Percentiles rank a stretch among this genome's conserved stretches.
Evolutionary conservation across 1,284 basidiomycete species (phyloP).

Genomic region (Cryptococcus deneoformans): DNA sequence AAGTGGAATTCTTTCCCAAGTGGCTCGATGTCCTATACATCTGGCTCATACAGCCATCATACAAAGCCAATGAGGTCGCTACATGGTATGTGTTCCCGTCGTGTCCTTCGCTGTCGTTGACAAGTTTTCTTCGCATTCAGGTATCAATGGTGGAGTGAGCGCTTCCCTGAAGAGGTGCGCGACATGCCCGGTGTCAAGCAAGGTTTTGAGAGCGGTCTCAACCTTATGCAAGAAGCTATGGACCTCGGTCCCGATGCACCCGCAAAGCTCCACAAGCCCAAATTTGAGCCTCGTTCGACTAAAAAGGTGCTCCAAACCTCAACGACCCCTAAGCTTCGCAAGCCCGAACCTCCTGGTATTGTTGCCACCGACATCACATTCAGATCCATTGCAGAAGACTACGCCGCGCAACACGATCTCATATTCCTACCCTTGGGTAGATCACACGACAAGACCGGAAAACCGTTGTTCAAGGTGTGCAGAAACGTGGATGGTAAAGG

Average conservation of each 20-base stretch:
- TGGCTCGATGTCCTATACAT: conserved; percentile 89
- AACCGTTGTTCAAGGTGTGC: conserved; percentile 82
- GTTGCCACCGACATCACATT: conserved; percentile 69
- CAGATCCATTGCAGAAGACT: conserved; percentile 84
- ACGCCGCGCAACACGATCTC: conserved; percentile 75
- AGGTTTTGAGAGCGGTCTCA: conserved; percentile 80
- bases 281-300: conserved; percentile 50
- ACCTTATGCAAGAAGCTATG: conserved; percentile 90
- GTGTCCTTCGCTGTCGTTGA: background rate
- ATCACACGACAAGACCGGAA: conserved; percentile 74
- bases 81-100: conserved; percentile 65
- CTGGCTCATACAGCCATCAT: conserved; percentile 81
- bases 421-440: conserved; percentile 82
- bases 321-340: conserved; percentile 6
- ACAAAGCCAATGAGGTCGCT: conserved; percentile 84
- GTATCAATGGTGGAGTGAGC: conserved; percentile 75
- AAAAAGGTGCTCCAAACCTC: conserved; percentile 12
- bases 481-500: conserved; percentile 73
- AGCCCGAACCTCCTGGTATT: background rate
- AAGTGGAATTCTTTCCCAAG: conserved; percentile 91
- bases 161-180: conserved; percentile 68
- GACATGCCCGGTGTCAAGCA: conserved; percentile 62
- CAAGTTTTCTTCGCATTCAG: conserved; percentile 21
- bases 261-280: conserved; percentile 63
- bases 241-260: conserved; percentile 73